Conservation (phyloP, 495 filamentous ascomycete species). For the Thermothielavioides terrestris region DNA sequence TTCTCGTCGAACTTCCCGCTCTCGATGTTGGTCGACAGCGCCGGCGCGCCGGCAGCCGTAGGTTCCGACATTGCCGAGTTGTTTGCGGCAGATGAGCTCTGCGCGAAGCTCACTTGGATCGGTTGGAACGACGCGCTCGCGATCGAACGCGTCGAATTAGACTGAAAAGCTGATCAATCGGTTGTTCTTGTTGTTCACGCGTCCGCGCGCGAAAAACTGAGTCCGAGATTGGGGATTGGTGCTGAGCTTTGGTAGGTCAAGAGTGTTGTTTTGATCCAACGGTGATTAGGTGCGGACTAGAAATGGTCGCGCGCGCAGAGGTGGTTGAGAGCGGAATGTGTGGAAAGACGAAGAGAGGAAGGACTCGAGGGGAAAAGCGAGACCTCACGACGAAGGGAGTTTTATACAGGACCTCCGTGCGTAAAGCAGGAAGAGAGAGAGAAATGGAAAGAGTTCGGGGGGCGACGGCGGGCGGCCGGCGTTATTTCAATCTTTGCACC, state of each 20-base stretch:
- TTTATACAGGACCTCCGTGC: conserved; percentile 30
- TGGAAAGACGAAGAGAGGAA: conserved; percentile 15
- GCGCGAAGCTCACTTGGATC: conserved; percentile 17
- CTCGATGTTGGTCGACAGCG: conserved; percentile 47
- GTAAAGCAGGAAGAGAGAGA: conserved; percentile 25
- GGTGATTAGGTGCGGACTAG: conserved; percentile 24
- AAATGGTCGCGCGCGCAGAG: too few relatives aligned
- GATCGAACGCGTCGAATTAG: background rate
- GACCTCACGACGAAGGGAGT: conserved; percentile 35
- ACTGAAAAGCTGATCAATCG: background rate
- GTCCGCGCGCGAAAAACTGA: conserved; percentile 1
- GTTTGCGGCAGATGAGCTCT: conserved; percentile 30
- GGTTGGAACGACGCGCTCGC: conserved; percentile 8
- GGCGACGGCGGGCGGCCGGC: conserved; percentile 15
- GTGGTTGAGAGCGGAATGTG: conserved; percentile 9
- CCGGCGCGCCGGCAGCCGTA: conserved; percentile 37
- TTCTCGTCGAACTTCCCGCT: conserved; percentile 51
- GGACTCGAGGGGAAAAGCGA: conserved; percentile 24
- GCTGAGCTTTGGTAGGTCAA: too few relatives aligned
- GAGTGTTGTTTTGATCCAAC: too few relatives aligned
- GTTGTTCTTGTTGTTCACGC: background rate
- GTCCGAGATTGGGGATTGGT: too few relatives aligned
- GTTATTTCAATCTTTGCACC: conserved; percentile 26
- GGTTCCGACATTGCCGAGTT: conserved; percentile 40
- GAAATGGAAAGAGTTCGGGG: conserved; percentile 18